Conservation (phyloP, 352 stramenopile species). For the Phytophthora parvispora region DNA sequence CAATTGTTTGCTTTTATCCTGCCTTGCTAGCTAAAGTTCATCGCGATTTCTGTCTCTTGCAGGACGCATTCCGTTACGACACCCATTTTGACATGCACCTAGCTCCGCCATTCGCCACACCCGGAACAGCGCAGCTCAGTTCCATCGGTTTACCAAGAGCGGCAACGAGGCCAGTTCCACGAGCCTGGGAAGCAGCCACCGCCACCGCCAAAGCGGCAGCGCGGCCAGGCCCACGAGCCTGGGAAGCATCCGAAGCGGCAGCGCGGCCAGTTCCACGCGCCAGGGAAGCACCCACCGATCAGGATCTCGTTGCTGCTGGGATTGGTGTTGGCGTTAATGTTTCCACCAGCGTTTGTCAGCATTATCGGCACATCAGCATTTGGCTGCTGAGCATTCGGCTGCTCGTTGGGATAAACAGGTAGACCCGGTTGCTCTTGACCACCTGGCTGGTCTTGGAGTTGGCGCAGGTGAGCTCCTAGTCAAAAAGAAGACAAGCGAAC, state of each 20-base stretch:
- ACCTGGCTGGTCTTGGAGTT: slow-evolving; percentile 24
- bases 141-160: background rate
- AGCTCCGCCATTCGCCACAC: background rate
- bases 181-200: slow-evolving; percentile 20
- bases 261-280: slow-evolving; percentile 27
- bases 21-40: background rate
- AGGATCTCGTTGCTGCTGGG: slow-evolving; percentile 8
- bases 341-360: background rate
- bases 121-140: background rate
- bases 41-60: background rate
- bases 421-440: too few species aligned
- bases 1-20: background rate
- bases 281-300: slow-evolving; percentile 15
- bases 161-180: too few species aligned
- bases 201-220: slow-evolving; percentile 22
- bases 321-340: background rate
- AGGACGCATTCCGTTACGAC: background rate
- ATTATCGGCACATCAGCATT: too few species aligned
- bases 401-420: too few species aligned
- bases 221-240: slow-evolving; percentile 26
- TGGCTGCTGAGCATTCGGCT: too few species aligned
- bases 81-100: background rate
- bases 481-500: too few species aligned
- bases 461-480: slow-evolving; percentile 15
- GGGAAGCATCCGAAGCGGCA: slow-evolving; percentile 24